Conservation (phyloP, 129 eudicot species). For the Sambucus nigra region DNA sequence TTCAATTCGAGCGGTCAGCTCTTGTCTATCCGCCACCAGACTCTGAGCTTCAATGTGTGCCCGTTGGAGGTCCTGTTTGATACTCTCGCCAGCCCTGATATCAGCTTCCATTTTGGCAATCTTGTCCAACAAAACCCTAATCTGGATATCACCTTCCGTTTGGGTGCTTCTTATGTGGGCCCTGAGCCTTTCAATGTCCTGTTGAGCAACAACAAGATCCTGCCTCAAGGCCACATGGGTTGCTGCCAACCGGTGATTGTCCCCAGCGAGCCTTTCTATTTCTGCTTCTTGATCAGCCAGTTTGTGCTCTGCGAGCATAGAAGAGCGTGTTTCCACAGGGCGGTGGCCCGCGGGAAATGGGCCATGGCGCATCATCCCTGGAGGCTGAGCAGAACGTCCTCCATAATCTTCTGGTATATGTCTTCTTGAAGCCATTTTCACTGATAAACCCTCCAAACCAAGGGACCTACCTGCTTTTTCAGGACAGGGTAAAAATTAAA, state of each 20-base stretch:
- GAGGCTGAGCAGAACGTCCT: conserved; percentile 34
- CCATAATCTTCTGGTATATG: conserved; percentile 44
- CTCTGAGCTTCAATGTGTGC: conserved; percentile 68
- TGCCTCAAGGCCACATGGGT: conserved; percentile 55
- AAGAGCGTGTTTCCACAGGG: conserved; percentile 29
- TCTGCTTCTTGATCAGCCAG: conserved; percentile 43
- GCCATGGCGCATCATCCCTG: conserved; percentile 53
- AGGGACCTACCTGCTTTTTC: neutral
- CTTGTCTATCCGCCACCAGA: conserved; percentile 50
- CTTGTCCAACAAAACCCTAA: conserved; percentile 65
- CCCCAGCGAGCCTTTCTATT: conserved; percentile 55
- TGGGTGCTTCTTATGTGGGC: conserved; percentile 68
- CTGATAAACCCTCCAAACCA: neutral
- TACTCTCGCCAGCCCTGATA: conserved; percentile 44
- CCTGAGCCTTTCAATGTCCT: conserved; percentile 47
- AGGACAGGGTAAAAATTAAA: neutral
- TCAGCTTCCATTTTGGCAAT: conserved; percentile 70
- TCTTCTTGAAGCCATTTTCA: conserved; percentile 59
- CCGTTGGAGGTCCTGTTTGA: conserved; percentile 53
- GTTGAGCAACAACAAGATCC: conserved; percentile 60
- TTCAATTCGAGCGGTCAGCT: conserved; percentile 38
- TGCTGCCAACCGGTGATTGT: conserved; percentile 62
- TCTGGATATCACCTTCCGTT: conserved; percentile 68
- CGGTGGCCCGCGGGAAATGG: conserved; percentile 34
- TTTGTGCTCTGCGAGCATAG: conserved; percentile 35